Conservation (phyloP, 352 stramenopile genomes). For the Globisporangium alternatum region DNA sequence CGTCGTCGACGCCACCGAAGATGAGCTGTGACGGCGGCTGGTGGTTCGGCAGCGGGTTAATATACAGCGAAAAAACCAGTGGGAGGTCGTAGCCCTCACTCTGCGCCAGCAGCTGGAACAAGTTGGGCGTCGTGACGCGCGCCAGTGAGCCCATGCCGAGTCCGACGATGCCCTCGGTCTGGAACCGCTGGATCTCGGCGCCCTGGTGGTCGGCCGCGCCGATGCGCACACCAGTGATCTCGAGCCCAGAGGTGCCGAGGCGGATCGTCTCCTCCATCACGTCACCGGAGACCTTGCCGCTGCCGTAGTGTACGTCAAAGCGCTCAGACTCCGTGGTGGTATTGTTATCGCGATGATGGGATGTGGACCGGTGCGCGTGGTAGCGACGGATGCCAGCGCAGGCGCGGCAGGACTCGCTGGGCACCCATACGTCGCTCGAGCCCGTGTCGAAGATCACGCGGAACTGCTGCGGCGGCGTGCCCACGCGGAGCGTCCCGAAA, state of each 20-base stretch:
- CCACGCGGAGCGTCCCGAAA: slow-evolving; percentile 31
- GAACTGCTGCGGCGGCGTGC: slow-evolving; percentile 28
- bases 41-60: slow-evolving; percentile 26
- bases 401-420: slow-evolving; percentile 24
- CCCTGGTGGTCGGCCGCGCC: slow-evolving; percentile 25
- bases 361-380: slow-evolving; percentile 10
- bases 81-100: slow-evolving; percentile 14
- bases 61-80: slow-evolving; percentile 38
- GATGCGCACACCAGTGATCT: slow-evolving; percentile 17
- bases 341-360: not conserved
- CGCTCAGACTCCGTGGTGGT: not conserved
- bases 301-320: slow-evolving; percentile 35
- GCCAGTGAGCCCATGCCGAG: slow-evolving; percentile 29
- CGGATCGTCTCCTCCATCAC: slow-evolving; percentile 23
- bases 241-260: slow-evolving; percentile 12
- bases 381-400: slow-evolving; percentile 31
- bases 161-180: slow-evolving; percentile 36
- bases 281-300: slow-evolving; percentile 24
- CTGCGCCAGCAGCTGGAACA: slow-evolving; percentile 22
- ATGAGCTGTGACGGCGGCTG: slow-evolving; percentile 32
- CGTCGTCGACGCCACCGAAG: slow-evolving; percentile 28
- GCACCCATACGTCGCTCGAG: slow-evolving; percentile 40
- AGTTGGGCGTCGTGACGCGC: slow-evolving; percentile 22
- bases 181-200: slow-evolving; percentile 28
- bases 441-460: slow-evolving; percentile 49